A percentile compares a stretch with the other conserved stretches of the same genome.
These are phyloP conservation scores for Cladosporium sp. DNA, from an alignment of 2,329 filamentous ascomycete species.

Conservation along the genomic window DNA sequence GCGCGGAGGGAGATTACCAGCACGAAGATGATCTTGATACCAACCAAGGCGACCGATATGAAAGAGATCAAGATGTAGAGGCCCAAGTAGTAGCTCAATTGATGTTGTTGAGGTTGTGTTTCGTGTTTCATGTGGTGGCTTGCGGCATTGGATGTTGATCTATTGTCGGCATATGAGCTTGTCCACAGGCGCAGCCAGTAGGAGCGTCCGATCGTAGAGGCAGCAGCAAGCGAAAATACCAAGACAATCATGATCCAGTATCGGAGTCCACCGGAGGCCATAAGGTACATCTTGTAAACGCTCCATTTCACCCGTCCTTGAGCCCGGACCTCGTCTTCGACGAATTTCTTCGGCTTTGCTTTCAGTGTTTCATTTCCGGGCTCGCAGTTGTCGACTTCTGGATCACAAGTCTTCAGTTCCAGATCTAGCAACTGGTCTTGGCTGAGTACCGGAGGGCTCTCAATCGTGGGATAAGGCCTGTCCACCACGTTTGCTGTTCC, in stretches of 20 bases:
- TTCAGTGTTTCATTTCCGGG: background rate
- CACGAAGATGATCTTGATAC: background rate
- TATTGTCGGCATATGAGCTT: background rate
- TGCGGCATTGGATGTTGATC: background rate
- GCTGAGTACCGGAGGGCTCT: fast-evolving
- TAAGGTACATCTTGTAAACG: background rate
- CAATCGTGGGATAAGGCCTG: background rate
- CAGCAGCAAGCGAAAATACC: background rate
- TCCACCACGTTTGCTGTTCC: background rate
- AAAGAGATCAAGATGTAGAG: background rate
- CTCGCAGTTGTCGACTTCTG: background rate
- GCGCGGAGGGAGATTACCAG: background rate
- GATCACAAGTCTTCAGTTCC: background rate
- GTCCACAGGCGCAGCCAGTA: background rate
- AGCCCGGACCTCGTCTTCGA: background rate
- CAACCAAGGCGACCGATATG: background rate
- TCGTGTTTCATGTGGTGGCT: background rate
- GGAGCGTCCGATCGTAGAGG: background rate
- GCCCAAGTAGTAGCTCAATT: background rate
- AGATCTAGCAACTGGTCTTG: background rate
- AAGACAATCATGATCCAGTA: background rate
- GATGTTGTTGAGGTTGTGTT: background rate
- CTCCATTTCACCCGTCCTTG: background rate
- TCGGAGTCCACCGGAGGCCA: background rate
- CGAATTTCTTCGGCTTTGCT: background rate